phyloP scores from a whole-genome alignment of 306 rosid genomes.

The Cicer chorassanicum region DNA sequence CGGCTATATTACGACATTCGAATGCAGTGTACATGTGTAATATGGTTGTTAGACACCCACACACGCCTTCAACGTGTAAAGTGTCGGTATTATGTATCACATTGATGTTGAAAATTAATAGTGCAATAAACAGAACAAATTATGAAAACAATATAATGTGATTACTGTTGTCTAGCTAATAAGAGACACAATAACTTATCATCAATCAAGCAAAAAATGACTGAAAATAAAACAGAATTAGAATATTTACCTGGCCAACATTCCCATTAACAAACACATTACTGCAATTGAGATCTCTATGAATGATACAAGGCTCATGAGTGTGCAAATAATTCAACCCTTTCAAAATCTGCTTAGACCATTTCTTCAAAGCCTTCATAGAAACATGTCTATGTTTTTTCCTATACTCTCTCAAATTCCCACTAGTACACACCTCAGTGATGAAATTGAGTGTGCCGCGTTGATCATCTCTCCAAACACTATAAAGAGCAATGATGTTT shows the following conservation, averaged over 20 bases:
- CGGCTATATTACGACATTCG: too few relatives aligned
- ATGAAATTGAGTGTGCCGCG: conserved; percentile 67
- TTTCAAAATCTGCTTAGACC: conserved; percentile 78
- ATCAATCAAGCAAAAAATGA: conserved; percentile 39
- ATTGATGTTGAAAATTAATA: not conserved
- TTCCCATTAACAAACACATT: conserved; percentile 93
- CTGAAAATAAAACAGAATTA: not conserved
- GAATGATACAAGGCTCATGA: conserved; percentile 85
- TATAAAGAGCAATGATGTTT: conserved; percentile 71
- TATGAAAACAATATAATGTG: not conserved
- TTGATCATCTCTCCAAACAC: conserved; percentile 68
- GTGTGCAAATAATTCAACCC: conserved; percentile 86
- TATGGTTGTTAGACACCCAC: too few relatives aligned
- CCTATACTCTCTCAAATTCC: conserved; percentile 89
- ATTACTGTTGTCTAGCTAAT: conserved; percentile 17
- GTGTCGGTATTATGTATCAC: not conserved
- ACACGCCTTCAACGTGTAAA: too few relatives aligned
- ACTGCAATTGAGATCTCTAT: conserved; percentile 97
- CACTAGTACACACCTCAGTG: conserved; percentile 92
- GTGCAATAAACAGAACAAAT: not conserved
- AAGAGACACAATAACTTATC: not conserved
- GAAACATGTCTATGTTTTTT: conserved; percentile 84
- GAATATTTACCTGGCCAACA: conserved; percentile 69
- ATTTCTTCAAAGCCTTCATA: conserved; percentile 82
- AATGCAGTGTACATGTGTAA: too few relatives aligned